Evolutionary conservation across 2,329 filamentous ascomycete genomes (phyloP), one percentile per base, ranked within the genome.

Genomic region (Ophiostoma sp.): DNA sequence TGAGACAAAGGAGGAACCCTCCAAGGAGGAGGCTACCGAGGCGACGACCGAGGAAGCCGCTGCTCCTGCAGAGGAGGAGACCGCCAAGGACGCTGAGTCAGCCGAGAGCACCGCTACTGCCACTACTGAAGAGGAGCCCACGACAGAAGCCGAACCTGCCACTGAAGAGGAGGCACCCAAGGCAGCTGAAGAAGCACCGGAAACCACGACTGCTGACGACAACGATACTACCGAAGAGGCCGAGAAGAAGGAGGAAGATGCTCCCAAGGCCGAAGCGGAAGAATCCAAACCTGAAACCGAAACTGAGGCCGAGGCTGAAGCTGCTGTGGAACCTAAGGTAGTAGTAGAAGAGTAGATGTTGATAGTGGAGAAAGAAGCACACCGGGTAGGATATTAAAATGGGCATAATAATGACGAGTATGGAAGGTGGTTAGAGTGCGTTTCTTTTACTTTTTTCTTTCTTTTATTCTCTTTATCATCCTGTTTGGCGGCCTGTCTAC

Each of bases 301-400:
- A 19, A 9, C 52, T 55, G 59, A 71, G 25, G 6, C 36, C 36
- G 39, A 71, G 25, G 4, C 52, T 55, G 59, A 71, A 19, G 6
- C 72, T 52, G 64, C 69, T 17, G 22, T 64, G 19, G n/a, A 61
- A 64, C 6, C 61, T 15, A 22, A 15, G 72, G 75, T 8, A 25
- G 50, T 11, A 17, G 15, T 33, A 42, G 36, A 70, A 25, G n/a
- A 61, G 2, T 71, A 50, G 22, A 8, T 31, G 6, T 36, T 19
- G 2, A 4, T 28, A 19, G 12, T 4, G 11, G 36, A 22, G 7
- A 6, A 19, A 19, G 17, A 3, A 12, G 2, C 9, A 1, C 9
- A 42, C 11, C n/a, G 22, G n/a, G n/a, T 11, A 12, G n/a, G 11
- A 25, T 28, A 11, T 12, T 25, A 19, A 25, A 63, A 42, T n/a